Evolutionary conservation across 2,329 filamentous ascomycete species (phyloP).

Genomic region (Pezicula rhizophila): DNA sequence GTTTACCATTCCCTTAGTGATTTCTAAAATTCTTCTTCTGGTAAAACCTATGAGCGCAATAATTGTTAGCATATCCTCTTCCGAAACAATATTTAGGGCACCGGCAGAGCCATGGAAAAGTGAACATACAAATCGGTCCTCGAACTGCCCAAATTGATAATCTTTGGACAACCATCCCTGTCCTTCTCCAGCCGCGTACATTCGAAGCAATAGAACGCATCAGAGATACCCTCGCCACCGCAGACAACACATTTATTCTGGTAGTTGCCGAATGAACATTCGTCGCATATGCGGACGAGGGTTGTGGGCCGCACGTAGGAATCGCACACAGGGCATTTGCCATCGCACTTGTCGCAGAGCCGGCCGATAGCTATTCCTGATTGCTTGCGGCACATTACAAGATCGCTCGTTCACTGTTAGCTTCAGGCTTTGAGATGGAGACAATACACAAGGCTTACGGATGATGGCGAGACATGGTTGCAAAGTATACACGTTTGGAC

Average conservation of each 20-base stretch:
- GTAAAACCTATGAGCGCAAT: background rate
- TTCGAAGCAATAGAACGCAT: constrained; percentile 99
- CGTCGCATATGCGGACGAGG: constrained; percentile 96
- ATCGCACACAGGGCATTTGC: constrained; percentile 98
- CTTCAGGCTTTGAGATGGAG: background rate
- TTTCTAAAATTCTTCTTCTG: constrained; percentile 66
- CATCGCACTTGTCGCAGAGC: constrained; percentile 99
- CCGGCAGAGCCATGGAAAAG: constrained; percentile 17
- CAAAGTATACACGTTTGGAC: background rate
- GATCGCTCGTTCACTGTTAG: constrained; percentile 54
- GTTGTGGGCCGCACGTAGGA: constrained; percentile 98
- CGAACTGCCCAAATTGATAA: constrained; percentile 94
- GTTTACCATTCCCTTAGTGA: constrained; percentile 30
- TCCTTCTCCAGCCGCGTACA: constrained; percentile 97
- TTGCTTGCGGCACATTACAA: constrained; percentile 99
- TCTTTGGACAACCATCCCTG: constrained; percentile 95
- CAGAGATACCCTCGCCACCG: constrained; percentile 94
- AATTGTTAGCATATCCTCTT: constrained; percentile 4
- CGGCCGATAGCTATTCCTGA: constrained; percentile 95
- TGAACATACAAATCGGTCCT: constrained; percentile 69
- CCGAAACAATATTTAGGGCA: background rate
- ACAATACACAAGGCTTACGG: constrained; percentile 51
- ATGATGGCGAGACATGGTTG: constrained; percentile 38
- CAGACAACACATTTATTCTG: constrained; percentile 99
- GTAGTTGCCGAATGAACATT: constrained; percentile 99